Base-by-base conservation (phyloP, 1,139 yeast genomes). In the Hemisphaericaspora xylanilytica region DNA sequence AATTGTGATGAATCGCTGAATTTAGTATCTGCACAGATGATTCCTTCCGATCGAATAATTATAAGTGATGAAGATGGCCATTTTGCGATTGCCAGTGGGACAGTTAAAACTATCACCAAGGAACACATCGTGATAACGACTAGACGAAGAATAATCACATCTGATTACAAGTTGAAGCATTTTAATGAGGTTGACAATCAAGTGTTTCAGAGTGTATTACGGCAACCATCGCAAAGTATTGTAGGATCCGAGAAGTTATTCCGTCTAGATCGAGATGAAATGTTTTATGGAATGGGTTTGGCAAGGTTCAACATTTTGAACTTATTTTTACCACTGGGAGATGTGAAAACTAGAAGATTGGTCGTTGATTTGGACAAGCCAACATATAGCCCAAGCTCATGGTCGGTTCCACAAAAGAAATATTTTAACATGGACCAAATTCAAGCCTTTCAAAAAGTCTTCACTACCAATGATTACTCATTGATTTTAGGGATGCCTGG, bases 401-500 rank as follows among this genome's bases (percentile, higher is more conserved):
- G 29, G 25, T 11, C n/a, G 9, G 28, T 31, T 12, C 26, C 42
- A 12, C 15, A 32, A 8, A 15, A 28, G 3, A 30, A 30, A 11
- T 17, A 35, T 12, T 38, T 40, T 49, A 92, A 92, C 51, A 53
- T 58, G 0, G 95, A 88, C 51, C 99, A 92, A 55, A 46, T 65
- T 4, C 50, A 46, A 2, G 97, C 97, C 0, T 71, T 92, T 32
- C 73, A 78, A 10, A 75, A 72, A 47, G 88, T 80, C 0, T 56
- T 88, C 38, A 58, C 72, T 14, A 75, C 95, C 0, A 61, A 81
- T 36, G 96, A 90, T 55, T 92, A 86, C 56, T 70, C 92, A 2
- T 67, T 92, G 47, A 77, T 92, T 25, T 64, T 90, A 41, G 99
- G 99, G 1, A 92, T 94, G 98, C 98, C 98, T 0, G 99, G 99